Evolutionary conservation across 306 rosid genomes (phyloP).

Genomic region (Ochetophila trinervis): DNA sequence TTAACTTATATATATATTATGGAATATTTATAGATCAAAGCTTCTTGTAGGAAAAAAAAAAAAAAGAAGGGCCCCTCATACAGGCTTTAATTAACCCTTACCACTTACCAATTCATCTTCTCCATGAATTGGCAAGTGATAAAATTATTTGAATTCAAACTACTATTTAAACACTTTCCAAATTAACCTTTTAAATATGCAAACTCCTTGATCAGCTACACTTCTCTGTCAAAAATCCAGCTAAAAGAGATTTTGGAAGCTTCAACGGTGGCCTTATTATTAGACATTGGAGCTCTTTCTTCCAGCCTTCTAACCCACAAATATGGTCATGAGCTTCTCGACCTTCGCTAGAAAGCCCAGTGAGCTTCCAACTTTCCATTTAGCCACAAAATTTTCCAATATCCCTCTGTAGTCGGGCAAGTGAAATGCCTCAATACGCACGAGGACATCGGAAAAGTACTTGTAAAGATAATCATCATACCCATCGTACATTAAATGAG

Average conservation of each 20-base stretch:
- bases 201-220: too few relatives aligned
- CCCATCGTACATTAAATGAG: constrained; percentile 21
- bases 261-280: background rate
- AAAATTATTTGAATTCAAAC: too few relatives aligned
- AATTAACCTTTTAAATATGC: too few relatives aligned
- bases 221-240: background rate
- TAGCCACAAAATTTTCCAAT: background rate
- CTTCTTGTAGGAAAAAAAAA: too few relatives aligned
- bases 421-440: background rate
- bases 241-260: background rate
- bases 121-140: too few relatives aligned
- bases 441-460: background rate
- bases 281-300: background rate
- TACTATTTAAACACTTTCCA: too few relatives aligned
- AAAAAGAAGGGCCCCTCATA: too few relatives aligned
- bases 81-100: too few relatives aligned
- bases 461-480: background rate
- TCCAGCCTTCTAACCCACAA: background rate
- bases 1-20: too few relatives aligned
- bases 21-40: too few relatives aligned
- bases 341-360: background rate
- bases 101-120: too few relatives aligned
- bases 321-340: background rate
- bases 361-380: background rate
- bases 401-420: background rate